A percentile compares a stretch with the other conserved stretches of the same genome.
Evolutionary conservation across 2,329 filamentous ascomycete genomes (phyloP).

Genomic region (Pestalotiopsis sp.): DNA sequence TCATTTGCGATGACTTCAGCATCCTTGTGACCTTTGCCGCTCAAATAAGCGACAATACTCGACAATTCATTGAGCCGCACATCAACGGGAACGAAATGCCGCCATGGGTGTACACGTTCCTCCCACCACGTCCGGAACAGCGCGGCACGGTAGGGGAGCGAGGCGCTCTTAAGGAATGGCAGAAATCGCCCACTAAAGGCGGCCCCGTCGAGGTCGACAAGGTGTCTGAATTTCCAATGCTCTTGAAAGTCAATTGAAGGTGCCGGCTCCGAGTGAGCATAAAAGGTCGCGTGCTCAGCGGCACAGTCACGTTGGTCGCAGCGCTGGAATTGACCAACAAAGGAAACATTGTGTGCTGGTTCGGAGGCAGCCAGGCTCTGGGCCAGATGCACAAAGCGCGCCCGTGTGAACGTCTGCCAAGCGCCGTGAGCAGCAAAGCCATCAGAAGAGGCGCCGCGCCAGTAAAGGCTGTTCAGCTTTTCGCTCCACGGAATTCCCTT

Average conservation of each 20-base stretch:
- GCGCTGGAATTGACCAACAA: constrained; percentile 38
- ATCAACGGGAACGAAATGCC: constrained; percentile 65
- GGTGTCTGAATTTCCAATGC: constrained; percentile 50
- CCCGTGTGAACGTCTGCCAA: constrained; percentile 61
- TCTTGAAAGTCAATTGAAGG: constrained; percentile 33
- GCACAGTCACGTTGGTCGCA: constrained; percentile 35
- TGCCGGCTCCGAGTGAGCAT: constrained; percentile 22
- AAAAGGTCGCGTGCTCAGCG: constrained; percentile 33
- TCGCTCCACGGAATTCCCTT: constrained; percentile 45
- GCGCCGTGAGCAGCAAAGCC: constrained; percentile 49
- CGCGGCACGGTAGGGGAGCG: constrained; percentile 59
- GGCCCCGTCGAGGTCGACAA: constrained; percentile 61
- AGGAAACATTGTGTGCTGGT: constrained; percentile 32
- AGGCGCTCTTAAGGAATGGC: constrained; percentile 52
- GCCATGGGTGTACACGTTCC: constrained; percentile 60
- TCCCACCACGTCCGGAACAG: constrained; percentile 69
- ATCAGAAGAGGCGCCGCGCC: constrained; percentile 56
- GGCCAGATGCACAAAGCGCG: constrained; percentile 58
- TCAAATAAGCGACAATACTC: constrained; percentile 29
- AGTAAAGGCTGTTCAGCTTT: constrained; percentile 52
- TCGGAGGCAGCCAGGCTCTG: constrained; percentile 30
- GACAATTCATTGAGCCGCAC: constrained; percentile 32
- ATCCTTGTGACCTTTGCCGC: constrained; percentile 24
- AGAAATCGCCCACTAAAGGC: constrained; percentile 51
- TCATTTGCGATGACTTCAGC: constrained; percentile 53